Base-by-base conservation (phyloP, 1,139 yeast genomes). In the Magnusiomyces fungicola region DNA sequence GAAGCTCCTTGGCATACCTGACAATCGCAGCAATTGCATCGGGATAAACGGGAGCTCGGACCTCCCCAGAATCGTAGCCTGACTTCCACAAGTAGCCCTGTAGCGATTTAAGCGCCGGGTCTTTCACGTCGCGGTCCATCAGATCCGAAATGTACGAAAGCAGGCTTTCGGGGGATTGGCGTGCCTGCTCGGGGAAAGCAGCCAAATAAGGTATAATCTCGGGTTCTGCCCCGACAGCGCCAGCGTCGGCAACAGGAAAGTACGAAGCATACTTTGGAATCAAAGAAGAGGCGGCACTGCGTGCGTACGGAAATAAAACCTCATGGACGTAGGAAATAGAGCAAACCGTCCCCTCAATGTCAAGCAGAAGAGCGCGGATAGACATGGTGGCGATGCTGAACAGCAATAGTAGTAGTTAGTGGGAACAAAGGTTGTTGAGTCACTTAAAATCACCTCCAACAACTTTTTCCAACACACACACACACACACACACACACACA, bases 261-360 rank as follows among this genome's bases (percentile, higher is more conserved):
- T 38, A 39, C 6, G 41, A 18, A n/a, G 37, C 22, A 2, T 49
- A 45, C 10, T 46, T 14, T 12, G 52, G 57, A 45, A 52, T 49
- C 27, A 45, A 58, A 43, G 49, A 48, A 25, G 54, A 58, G 32
- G 61, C 56, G 36, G 61, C 58, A 16, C 54, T 37, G 27, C 63
- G 43, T 1, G 73, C 71, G 46, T 63, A 61, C 43, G 78, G 68
- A 54, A 78, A 80, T 56, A 89, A 69, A 2, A 69, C 71, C 36
- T 85, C 90, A 60, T 85, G 84, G 38, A 89, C 97, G 61, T 88
- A 89, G 0, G 89, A 75, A 32, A 89, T 88, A 2, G 96, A 90
- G 62, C 97, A 89, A 22, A 90, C 79, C 0, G 97, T 89, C 19
- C 97, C 97, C 63, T 90, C 97, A 25, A 88, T 87, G 58, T 88